Base-by-base conservation (phyloP, 306 rosid genomes). In the Inga leiocalycina region DNA sequence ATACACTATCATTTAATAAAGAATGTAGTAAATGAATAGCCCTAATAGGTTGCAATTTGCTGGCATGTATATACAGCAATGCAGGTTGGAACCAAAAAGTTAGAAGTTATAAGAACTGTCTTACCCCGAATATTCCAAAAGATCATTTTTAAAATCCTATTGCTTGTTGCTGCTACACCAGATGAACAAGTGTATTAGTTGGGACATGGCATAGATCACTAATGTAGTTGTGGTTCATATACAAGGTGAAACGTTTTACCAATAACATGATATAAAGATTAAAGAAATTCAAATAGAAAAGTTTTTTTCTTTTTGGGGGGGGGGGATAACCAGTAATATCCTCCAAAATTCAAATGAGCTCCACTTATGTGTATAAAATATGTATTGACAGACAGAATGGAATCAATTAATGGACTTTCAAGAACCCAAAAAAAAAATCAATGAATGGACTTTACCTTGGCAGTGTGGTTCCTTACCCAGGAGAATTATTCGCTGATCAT, bases 51-150 rank as follows among this genome's bases (percentile, higher is more conserved):
- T 44, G 46, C 46, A 45, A 45, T 15, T 45, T 45, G 49, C 49
- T 7, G 9, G 15, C 49, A 45, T 45, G 49, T 45, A 45, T 45
- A 35, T 35, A 5, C 39, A 35, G 39, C 4, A 7, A 9, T 45
- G 49, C 49, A 45, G 49, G 49, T 16, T 49, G 11, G 10, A 62
- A 24, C 37, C 76, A 20, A 51, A 5, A 0, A 79, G 52, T 3
- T 41, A 37, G 3, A 82, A 84, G 8, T 83, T 76, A 75, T 83
- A 20, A 2, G 64, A 57, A 10, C 7, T n/a, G 30, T 10, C 64
- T 57, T 57, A 57, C 64, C 30, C 11, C 1, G 11, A 20, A 57
- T n/a, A n/a, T 6, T 20, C 20, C 4, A 2, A n/a, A 57, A 30
- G 64, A 57, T 20, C 3, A 1, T 20, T 57, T n/a, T n/a, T 20